phyloP scores from a whole-genome alignment of 140 eudicot species.

The Flaveria floridana region DNA sequence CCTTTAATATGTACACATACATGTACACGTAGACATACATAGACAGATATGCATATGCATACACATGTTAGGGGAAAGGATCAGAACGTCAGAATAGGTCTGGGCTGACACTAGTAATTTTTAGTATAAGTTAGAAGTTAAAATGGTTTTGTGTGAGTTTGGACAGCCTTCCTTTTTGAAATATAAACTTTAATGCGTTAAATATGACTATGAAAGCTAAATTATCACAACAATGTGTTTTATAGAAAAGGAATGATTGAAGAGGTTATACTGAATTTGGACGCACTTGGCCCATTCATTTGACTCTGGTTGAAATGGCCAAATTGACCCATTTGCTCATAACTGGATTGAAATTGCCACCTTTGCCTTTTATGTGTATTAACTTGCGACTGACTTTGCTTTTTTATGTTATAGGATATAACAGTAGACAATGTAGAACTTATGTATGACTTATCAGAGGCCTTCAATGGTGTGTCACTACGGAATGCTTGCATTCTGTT shows the following conservation, averaged over 20 bases:
- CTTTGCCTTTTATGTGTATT: not conserved
- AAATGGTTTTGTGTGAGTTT: not conserved
- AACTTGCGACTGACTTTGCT: conserved; percentile 21
- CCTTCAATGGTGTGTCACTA: conserved; percentile 56
- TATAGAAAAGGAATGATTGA: not conserved
- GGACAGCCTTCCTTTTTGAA: not conserved
- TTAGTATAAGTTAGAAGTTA: too few species aligned
- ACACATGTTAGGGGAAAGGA: not conserved
- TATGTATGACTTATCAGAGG: conserved; percentile 76
- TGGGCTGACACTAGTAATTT: not conserved
- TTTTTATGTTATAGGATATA: conserved; percentile 41
- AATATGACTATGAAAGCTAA: too few species aligned
- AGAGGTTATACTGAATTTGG: not conserved
- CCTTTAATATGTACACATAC: not conserved
- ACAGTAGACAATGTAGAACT: conserved; percentile 51
- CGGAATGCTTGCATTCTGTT: conserved; percentile 63
- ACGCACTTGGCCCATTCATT: not conserved
- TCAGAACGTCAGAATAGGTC: not conserved
- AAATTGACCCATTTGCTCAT: not conserved
- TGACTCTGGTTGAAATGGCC: too few species aligned
- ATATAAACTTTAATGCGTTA: not conserved
- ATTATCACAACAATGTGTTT: not conserved
- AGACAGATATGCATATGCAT: too few species aligned
- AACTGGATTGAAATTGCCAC: not conserved
- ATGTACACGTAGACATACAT: too few species aligned